Evolutionary conservation across 1,284 basidiomycete genomes (phyloP).

Genomic region (Pterula multifida): DNA sequence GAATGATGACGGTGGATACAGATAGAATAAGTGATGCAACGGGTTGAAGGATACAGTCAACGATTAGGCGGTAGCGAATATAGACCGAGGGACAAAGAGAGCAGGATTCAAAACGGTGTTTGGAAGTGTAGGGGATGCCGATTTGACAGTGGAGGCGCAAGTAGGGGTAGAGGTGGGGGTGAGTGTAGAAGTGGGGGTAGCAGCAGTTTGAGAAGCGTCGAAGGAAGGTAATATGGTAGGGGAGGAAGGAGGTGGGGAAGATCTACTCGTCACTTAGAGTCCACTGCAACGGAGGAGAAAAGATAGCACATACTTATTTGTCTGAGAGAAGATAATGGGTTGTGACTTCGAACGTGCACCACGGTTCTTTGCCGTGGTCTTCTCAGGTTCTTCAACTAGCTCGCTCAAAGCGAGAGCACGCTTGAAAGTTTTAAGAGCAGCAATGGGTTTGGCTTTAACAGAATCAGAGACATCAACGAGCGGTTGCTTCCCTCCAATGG

Average conservation of each 20-base stretch:
- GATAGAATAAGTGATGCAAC: slow-evolving; percentile 5
- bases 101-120: slow-evolving; percentile 24
- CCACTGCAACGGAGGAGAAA: slow-evolving; percentile 28
- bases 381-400: slow-evolving; percentile 12
- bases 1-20: slow-evolving; percentile 7
- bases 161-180: slow-evolving; percentile 16
- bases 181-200: slow-evolving; percentile 12
- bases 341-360: slow-evolving; percentile 13
- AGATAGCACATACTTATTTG: slow-evolving; percentile 49
- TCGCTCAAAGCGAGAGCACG: slow-evolving; percentile 16
- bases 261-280: slow-evolving; percentile 53
- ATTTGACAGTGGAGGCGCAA: slow-evolving; percentile 8
- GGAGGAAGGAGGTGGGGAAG: slow-evolving; percentile 12
- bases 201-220: slow-evolving; percentile 11
- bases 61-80: slow-evolving; percentile 50
- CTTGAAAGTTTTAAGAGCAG: slow-evolving; percentile 34
- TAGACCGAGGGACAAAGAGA: slow-evolving; percentile 49
- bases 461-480: slow-evolving; percentile 25
- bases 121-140: neutral
- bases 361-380: slow-evolving; percentile 10
- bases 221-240: slow-evolving; percentile 12
- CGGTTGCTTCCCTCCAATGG: slow-evolving; percentile 12
- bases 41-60: slow-evolving; percentile 10
- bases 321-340: slow-evolving; percentile 40
- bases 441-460: slow-evolving; percentile 11